Conservation (phyloP, 805 yeast species). For the Candida nemodendra region DNA sequence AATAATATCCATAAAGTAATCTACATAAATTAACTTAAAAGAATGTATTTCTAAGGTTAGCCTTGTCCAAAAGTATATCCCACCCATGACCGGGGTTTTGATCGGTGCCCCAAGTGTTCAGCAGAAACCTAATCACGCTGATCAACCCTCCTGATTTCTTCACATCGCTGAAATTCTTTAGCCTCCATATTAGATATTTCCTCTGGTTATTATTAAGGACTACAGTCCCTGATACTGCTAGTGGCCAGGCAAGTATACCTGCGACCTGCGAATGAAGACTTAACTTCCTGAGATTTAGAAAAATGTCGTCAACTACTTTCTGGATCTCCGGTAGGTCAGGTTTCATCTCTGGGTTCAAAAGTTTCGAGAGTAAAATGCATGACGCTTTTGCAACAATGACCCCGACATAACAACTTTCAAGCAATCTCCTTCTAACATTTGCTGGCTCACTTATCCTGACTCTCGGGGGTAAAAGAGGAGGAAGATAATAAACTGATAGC, state of each 20-base stretch:
- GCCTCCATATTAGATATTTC: conserved; percentile 15
- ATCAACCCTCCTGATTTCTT: conserved; percentile 12
- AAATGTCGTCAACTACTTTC: background rate
- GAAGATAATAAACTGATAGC: background rate
- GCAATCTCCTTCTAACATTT: background rate
- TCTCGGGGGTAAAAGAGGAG: background rate
- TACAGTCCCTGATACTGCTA: conserved; percentile 19
- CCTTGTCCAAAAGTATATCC: conserved; percentile 6
- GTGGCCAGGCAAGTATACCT: conserved; percentile 13
- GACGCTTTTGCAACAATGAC: background rate
- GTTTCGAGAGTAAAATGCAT: background rate
- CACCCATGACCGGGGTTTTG: conserved; percentile 6
- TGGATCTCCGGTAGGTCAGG: background rate
- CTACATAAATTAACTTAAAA: no score
- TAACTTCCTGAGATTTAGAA: background rate
- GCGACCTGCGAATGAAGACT: background rate
- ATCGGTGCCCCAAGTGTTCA: conserved; percentile 17
- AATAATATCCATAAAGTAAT: no score
- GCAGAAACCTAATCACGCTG: conserved; percentile 10
- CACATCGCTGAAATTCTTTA: conserved; percentile 10
- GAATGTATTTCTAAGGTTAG: background rate
- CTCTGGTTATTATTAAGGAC: conserved; percentile 10
- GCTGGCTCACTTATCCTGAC: background rate
- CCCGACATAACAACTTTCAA: background rate
- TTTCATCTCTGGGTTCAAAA: background rate